Evolutionary conservation across 495 filamentous ascomycete genomes (phyloP), one percentile per base, ranked within the genome.

Genomic region (Massariosphaeria phaeospora): DNA sequence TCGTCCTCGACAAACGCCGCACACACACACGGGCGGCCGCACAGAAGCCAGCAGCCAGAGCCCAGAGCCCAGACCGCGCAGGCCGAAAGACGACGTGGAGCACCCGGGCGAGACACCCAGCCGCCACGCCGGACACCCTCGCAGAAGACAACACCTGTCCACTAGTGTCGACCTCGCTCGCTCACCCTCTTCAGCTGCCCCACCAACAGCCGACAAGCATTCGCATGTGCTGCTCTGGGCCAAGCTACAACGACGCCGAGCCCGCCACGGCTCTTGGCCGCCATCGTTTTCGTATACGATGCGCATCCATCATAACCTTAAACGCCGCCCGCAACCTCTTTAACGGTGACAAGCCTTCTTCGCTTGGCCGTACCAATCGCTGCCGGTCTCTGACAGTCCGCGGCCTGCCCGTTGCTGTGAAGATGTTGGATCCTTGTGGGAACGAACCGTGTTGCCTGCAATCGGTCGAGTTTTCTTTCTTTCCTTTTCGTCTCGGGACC

Each of bases 41-140:
- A n/a, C n/a, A n/a, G n/a, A n/a, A n/a, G n/a, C n/a, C n/a, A n/a
- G n/a, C n/a, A n/a, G n/a, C n/a, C n/a, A n/a, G n/a, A n/a, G n/a
- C n/a, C n/a, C n/a, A n/a, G n/a, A n/a, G n/a, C n/a, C n/a, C n/a
- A n/a, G n/a, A n/a, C n/a, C n/a, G n/a, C n/a, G n/a, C n/a, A n/a
- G n/a, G n/a, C n/a, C n/a, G n/a, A n/a, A n/a, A n/a, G n/a, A n/a
- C n/a, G n/a, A n/a, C n/a, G n/a, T n/a, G n/a, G n/a, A n/a, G 27
- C 50, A 25, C 35, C 51, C 51, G 48, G 39, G 40, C 31, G 40
- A 41, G 25, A 44, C 44, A 38, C 48, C 51, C 52, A 53, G 13
- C 52, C 34, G 36, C 52, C 26, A 52, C 42, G 45, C 55, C 47
- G 41, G 57, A 56, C 52, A 61, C 55, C 52, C 58, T 61, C 13